phyloP scores from a whole-genome alignment of 192 early-diverging fungal species.

The Diversispora epigaea region DNA sequence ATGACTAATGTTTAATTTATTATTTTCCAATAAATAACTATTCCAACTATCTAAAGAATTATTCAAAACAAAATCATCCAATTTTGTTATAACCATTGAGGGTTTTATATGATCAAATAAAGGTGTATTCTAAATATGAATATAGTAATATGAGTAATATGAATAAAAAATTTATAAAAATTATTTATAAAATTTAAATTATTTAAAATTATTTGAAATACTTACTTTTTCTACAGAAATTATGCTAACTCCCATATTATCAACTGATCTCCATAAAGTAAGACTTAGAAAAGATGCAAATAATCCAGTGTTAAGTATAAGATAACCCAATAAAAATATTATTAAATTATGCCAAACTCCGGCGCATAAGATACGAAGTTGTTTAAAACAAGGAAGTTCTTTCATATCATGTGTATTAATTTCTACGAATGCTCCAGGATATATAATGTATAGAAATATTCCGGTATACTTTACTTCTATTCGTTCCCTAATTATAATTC shows the following conservation, averaged over 20 bases:
- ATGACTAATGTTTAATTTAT: not conserved
- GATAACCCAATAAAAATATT: constrained; percentile 44
- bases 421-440: constrained; percentile 79
- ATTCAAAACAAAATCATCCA: constrained; percentile 45
- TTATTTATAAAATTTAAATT: not conserved
- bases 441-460: constrained; percentile 66
- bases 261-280: constrained; percentile 54
- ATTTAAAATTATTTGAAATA: not conserved
- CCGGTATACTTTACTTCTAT: constrained; percentile 62
- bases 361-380: constrained; percentile 66
- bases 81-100: constrained; percentile 44
- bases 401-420: constrained; percentile 48
- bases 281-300: constrained; percentile 40
- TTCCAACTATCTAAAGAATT: constrained; percentile 41
- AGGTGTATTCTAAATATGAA: constrained; percentile 43
- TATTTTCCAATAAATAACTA: constrained; percentile 14
- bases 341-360: constrained; percentile 75
- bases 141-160: not conserved
- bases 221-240: constrained; percentile 52
- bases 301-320: constrained; percentile 48
- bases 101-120: constrained; percentile 45
- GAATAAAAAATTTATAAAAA: not conserved
- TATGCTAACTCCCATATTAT: constrained; percentile 55
- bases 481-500: constrained; percentile 40
- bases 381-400: constrained; percentile 43